phyloP scores from a whole-genome alignment of 2,329 filamentous ascomycete species.

The Pezicula neosporulosa region DNA sequence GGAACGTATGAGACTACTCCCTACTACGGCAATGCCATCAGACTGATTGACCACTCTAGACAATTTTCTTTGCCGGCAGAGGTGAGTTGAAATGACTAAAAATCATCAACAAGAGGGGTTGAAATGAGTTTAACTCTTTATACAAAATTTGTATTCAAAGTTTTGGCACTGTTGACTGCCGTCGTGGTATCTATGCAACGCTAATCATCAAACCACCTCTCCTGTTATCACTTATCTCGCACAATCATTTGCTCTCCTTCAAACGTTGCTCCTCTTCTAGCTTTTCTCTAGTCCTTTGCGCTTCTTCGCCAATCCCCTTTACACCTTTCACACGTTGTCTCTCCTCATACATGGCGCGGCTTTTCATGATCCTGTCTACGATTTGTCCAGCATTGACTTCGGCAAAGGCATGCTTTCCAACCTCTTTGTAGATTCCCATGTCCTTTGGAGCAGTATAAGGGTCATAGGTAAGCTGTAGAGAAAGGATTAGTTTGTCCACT shows the following conservation, averaged over 20 bases:
- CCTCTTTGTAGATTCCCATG: constrained; percentile 80
- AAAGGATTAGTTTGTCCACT: too few species aligned
- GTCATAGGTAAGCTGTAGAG: constrained; percentile 59
- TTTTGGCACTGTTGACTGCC: too few species aligned
- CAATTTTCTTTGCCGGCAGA: too few species aligned
- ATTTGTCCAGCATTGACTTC: constrained; percentile 92
- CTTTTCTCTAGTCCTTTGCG: constrained; percentile 57
- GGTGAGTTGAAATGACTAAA: too few species aligned
- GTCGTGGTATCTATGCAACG: too few species aligned
- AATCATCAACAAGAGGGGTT: too few species aligned
- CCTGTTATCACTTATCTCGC: background rate
- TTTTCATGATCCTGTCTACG: constrained; percentile 84
- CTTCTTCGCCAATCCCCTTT: constrained; percentile 75
- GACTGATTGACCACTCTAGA: too few species aligned
- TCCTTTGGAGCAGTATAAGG: constrained; percentile 77
- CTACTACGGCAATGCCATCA: too few species aligned
- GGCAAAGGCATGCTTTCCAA: constrained; percentile 73
- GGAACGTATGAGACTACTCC: too few species aligned
- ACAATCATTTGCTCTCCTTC: constrained; percentile 14
- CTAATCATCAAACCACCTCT: too few species aligned
- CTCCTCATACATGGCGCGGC: constrained; percentile 84
- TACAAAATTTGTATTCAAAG: too few species aligned
- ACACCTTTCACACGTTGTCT: constrained; percentile 85
- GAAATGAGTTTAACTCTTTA: too few species aligned
- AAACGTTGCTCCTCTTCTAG: constrained; percentile 43